Conservation (phyloP, 2,329 filamentous ascomycete species). For the Aspergillus sergii region DNA sequence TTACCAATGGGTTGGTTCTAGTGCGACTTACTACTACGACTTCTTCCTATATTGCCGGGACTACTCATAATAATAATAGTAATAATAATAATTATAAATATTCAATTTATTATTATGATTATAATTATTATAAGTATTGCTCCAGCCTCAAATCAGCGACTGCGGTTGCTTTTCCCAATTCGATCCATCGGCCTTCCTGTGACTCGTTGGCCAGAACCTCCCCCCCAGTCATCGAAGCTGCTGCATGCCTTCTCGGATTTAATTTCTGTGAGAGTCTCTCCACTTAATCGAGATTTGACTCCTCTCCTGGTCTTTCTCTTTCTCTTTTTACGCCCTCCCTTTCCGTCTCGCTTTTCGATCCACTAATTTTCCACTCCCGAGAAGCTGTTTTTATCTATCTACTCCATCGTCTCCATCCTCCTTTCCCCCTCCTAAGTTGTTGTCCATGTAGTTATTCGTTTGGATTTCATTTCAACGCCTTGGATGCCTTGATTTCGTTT, state of each 20-base stretch:
- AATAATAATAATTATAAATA: neutral
- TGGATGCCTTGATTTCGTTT: neutral
- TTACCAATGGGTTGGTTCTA: neutral
- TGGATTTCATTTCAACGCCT: neutral
- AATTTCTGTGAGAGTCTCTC: conserved; percentile 23
- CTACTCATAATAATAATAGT: neutral
- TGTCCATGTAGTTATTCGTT: neutral
- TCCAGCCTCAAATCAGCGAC: conserved; percentile 18
- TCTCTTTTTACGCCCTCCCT: conserved; percentile 13
- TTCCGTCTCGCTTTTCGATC: conserved; percentile 10
- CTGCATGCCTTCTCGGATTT: conserved; percentile 22
- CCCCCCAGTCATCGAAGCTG: conserved; percentile 14
- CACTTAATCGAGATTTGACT: conserved; percentile 17
- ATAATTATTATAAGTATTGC: conserved; percentile 10
- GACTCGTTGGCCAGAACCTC: conserved; percentile 17
- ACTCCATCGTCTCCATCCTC: conserved; percentile 13
- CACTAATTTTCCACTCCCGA: conserved; percentile 13
- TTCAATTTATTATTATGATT: conserved; percentile 1
- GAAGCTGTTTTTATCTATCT: conserved; percentile 3
- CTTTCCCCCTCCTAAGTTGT: neutral
- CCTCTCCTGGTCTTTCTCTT: conserved; percentile 11
- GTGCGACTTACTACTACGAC: neutral
- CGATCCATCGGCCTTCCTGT: conserved; percentile 20
- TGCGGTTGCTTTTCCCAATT: conserved; percentile 16
- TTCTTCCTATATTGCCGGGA: neutral